These are phyloP conservation scores for Hemileccinum rubropunctum DNA, from an alignment of 768 basidiomycete genomes.

Conservation along the genomic window DNA sequence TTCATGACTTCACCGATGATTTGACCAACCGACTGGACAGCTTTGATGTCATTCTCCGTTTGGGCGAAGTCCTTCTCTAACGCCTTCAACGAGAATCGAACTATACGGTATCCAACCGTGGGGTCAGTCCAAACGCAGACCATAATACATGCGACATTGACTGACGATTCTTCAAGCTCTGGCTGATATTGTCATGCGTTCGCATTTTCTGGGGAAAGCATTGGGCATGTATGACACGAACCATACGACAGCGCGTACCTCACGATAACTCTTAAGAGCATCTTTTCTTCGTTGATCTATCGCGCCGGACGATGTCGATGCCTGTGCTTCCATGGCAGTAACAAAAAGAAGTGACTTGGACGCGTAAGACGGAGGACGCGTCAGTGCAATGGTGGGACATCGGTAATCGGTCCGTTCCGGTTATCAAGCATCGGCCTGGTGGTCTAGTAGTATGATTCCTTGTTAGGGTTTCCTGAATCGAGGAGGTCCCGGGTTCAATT, in stretches of 20 bases:
- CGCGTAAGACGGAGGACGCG: slow-evolving; percentile 24
- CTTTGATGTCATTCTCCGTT: slow-evolving; percentile 99
- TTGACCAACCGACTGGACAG: slow-evolving; percentile 97
- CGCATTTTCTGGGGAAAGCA: slow-evolving; percentile 80
- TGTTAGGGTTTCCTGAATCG: slow-evolving; percentile 45
- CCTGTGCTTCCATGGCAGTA: slow-evolving; percentile 28
- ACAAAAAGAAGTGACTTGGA: not conserved
- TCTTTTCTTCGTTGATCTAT: slow-evolving; percentile 73
- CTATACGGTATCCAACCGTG: slow-evolving; percentile 38
- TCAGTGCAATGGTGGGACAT: slow-evolving; percentile 10
- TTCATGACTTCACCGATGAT: slow-evolving; percentile 99
- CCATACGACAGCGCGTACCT: slow-evolving; percentile 41
- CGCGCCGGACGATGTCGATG: slow-evolving; percentile 51
- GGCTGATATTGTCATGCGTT: slow-evolving; percentile 82
- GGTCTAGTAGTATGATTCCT: slow-evolving; percentile 57
- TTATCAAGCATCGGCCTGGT: slow-evolving; percentile 34
- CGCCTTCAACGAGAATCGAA: slow-evolving; percentile 88
- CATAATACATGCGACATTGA: slow-evolving; percentile 11
- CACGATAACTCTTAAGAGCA: slow-evolving; percentile 75
- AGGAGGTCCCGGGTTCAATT: slow-evolving; percentile 64
- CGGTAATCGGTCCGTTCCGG: not conserved
- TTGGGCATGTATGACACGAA: not conserved
- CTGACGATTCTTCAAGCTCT: slow-evolving; percentile 88
- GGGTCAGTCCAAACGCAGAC: not conserved
- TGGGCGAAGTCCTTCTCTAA: slow-evolving; percentile 88